These are phyloP conservation scores for Colletotrichum acutatum DNA, from an alignment of 2,329 filamentous ascomycete species.

Conservation along the genomic window DNA sequence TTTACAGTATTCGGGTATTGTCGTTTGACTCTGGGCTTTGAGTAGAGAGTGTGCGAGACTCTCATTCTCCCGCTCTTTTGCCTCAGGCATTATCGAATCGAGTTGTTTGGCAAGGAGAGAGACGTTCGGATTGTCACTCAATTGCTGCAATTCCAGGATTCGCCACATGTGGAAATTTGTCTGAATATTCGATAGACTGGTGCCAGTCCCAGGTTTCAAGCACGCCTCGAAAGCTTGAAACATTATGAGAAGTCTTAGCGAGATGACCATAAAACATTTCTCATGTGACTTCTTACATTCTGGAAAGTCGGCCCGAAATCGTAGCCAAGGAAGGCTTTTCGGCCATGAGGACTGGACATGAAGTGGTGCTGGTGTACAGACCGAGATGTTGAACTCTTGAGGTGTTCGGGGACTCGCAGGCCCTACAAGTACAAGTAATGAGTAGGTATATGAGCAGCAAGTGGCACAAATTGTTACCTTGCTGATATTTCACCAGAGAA, in stretches of 20 bases:
- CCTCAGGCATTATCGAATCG: constrained; percentile 2
- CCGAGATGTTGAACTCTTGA: background rate
- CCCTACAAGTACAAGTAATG: background rate
- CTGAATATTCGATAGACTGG: background rate
- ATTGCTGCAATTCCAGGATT: background rate
- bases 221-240: fast-evolving
- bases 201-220: background rate
- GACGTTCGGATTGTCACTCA: background rate
- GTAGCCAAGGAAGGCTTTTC: background rate
- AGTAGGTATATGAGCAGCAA: too few relatives aligned
- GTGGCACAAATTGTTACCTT: background rate
- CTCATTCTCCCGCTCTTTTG: background rate
- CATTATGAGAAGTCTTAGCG: background rate
- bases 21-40: background rate
- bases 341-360: constrained; percentile 1
- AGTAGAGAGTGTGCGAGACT: background rate
- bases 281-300: background rate
- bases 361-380: background rate
- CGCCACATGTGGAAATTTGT: too few relatives aligned
- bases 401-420: background rate
- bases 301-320: background rate
- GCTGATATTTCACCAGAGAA: background rate
- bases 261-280: too few relatives aligned
- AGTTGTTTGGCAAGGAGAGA: background rate
- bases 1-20: background rate